Conservation (phyloP, 1,139 yeast species). For the Geotrichum citri-aurantii region DNA sequence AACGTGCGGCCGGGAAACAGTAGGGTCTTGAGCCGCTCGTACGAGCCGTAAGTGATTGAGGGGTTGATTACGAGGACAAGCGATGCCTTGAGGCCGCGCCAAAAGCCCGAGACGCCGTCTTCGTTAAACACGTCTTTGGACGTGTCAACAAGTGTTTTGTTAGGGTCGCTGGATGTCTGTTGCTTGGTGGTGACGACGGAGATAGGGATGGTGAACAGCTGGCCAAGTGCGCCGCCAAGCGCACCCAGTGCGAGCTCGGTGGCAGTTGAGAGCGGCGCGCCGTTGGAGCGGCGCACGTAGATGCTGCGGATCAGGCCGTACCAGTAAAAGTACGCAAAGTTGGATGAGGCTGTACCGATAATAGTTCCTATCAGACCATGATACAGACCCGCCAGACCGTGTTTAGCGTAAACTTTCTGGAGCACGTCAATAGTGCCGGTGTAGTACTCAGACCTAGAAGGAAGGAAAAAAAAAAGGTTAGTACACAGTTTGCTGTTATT, state of each 20-base stretch:
- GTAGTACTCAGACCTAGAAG: conserved; percentile 37
- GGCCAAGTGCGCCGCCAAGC: conserved; percentile 79
- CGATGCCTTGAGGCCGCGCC: conserved; percentile 83
- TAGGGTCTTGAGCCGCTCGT: conserved; percentile 59
- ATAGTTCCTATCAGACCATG: conserved; percentile 67
- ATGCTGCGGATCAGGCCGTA: conserved; percentile 65
- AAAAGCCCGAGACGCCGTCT: conserved; percentile 67
- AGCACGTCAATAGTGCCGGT: conserved; percentile 60
- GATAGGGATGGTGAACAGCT: conserved; percentile 76
- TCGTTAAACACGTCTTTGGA: conserved; percentile 54
- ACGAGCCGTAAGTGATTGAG: conserved; percentile 80
- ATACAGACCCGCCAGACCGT: conserved; percentile 71
- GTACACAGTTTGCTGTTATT: background rate
- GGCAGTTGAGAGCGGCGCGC: conserved; percentile 47
- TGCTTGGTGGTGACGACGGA: conserved; percentile 80
- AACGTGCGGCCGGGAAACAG: conserved; percentile 45
- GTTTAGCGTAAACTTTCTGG: conserved; percentile 47
- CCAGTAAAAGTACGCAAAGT: conserved; percentile 83
- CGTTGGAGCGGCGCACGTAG: conserved; percentile 45
- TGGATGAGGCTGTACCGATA: conserved; percentile 70
- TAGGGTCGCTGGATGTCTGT: conserved; percentile 43
- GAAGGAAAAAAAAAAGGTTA: background rate
- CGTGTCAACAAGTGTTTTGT: conserved; percentile 38
- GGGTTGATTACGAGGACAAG: conserved; percentile 77
- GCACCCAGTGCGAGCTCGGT: conserved; percentile 78